Evolutionary conservation across 257 asterid species (phyloP), one percentile per base, ranked within the genome.

Genomic region (Solanum pinnatisectum): DNA sequence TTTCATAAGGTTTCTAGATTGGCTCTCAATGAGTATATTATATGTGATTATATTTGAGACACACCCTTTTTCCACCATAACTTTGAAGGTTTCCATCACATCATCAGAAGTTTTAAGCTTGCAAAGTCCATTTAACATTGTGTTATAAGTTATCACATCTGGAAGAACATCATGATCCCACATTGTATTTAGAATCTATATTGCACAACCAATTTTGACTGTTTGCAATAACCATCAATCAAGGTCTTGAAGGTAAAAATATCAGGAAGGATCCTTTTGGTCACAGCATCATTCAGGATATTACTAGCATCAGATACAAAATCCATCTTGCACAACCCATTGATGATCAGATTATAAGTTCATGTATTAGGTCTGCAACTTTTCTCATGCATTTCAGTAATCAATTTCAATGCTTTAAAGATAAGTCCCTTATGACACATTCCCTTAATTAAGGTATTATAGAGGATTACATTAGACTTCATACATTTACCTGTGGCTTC

Each of bases 161-260:
- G 98, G 99, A 83, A 87, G n/a, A 87, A 96, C 79, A 32, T 89
- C 94, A 81, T 94, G 94, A 60, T 92, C 98, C 96, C 95, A 91
- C 98, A 97, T 95, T 60, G 87, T 88, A 88, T 94, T 88, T 65
- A 97, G 93, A 87, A 95, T 89, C 87, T 88, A 96, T 83, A 96
- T 95, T 6, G 96, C 98, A 87, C 92, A 18, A 89, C 92, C 88
- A 96, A 91, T 91, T 94, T 95, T 77, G 90, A 94, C 91, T 94
- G 95, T 87, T 97, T 97, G 92, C 96, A 95, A 88, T 93, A 94
- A 42, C 99, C 98, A 89, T 94, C 98, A 65, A 97, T 94, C 92
- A 97, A 90, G 46, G 98, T 97, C 89, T 97, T 97, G 89, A 97
- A 96, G 73, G 98, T 94, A 92, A 95, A 97, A 89, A 96, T 92